Evolutionary conservation across 2,329 filamentous ascomycete species (phyloP), one percentile per base, ranked within the genome.

Genomic region (Claviceps sp.): DNA sequence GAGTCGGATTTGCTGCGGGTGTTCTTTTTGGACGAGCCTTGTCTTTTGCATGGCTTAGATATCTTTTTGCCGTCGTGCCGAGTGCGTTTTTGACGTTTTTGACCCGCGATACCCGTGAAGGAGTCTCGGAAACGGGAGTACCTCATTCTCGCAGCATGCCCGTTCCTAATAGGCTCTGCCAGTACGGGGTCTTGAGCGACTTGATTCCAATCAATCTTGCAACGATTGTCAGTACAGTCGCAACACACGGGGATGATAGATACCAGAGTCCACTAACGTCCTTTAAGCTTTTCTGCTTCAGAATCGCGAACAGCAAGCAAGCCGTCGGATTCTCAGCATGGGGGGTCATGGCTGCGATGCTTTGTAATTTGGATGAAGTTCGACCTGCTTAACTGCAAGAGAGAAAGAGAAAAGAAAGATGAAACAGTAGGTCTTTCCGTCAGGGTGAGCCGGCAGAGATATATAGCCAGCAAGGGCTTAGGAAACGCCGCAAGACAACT

Each of bases 91-190:
- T 72, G 70, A 9, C 76, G 71, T 59, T 76, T 70, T 43, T 70
- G 63, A 26, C 73, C 73, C 8, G 72, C 61, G 59, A 80, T 63
- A 26, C 73, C 73, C 8, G 72, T 61, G 59, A 80, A 70, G 11
- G 71, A 65, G 9, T 67, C 60, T 30, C 68, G 66, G 60, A 79
- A 79, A 38, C 78, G 72, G 14, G 76, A 74, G 62, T 74, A 81
- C 51, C 78, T 70, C 78, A 81, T 81, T 47, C 78, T 73, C 36
- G 78, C 78, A 34, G 78, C 78, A 62, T 81, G 78, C 45, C 78
- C 78, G 59, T 81, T 81, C 55, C 75, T 72, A 54, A 81, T 80
- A 57, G 72, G 68, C 48, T 78, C 70, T 24, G 72, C 56, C 9
- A 81, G 69, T 47, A 77, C 70, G 20, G 77, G 75, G 54, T 79